Evolutionary conservation across 306 rosid genomes (phyloP).

Genomic region (Mucuna pruriens): DNA sequence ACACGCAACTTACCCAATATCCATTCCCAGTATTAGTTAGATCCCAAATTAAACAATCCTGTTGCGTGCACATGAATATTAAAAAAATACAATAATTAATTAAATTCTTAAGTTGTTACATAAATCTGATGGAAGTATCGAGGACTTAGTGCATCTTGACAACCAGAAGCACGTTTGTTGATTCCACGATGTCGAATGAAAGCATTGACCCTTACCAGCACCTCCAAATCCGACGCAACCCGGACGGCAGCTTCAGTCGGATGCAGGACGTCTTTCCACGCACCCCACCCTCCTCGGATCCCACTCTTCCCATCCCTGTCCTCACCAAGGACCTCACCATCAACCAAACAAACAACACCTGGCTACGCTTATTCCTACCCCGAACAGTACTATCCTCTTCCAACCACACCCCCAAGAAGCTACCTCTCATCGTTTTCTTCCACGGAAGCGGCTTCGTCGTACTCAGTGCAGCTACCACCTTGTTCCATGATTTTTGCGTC

Average conservation of each 20-base stretch:
- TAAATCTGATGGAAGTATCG: neutral
- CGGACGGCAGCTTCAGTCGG: conserved; percentile 47
- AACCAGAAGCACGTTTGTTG: neutral
- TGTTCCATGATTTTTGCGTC: conserved; percentile 40
- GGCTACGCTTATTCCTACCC: conserved; percentile 51
- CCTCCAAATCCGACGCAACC: conserved; percentile 32
- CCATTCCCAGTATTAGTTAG: no score
- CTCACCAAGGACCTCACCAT: conserved; percentile 53
- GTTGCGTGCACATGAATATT: neutral
- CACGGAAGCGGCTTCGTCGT: conserved; percentile 55
- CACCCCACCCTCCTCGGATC: conserved; percentile 26
- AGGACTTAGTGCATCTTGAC: neutral
- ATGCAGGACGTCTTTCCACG: neutral
- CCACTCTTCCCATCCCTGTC: conserved; percentile 19
- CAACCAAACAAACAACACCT: conserved; percentile 48
- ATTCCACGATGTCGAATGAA: neutral
- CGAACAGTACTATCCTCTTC: neutral
- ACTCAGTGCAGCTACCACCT: conserved; percentile 32
- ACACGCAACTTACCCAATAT: no score
- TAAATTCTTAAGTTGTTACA: neutral
- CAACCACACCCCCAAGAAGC: neutral
- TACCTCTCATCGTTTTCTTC: conserved; percentile 53
- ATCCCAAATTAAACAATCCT: no score
- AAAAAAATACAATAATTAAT: no score
- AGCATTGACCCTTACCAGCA: conserved; percentile 15